Evolutionary conservation across 257 asterid species (phyloP), one percentile per base, ranked within the genome.

Genomic region (Primulina eburnea): DNA sequence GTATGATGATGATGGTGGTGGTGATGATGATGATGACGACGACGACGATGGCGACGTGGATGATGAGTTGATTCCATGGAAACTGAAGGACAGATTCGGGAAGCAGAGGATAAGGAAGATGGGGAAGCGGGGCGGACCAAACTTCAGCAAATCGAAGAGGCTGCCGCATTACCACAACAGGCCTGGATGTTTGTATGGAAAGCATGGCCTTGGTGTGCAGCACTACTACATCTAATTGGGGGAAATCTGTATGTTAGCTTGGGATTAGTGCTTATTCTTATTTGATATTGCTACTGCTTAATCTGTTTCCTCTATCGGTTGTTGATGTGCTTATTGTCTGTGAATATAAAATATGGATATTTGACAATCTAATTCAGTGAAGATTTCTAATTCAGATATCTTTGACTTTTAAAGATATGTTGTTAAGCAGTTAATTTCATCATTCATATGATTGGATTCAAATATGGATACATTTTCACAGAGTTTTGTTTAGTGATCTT

Each of bases 51-150:
- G 76, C 28, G 88, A 81, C 63, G 67, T 80, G 72, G 93, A 88
- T 34, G 96, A 92, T 72, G 94, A 92, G 60, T 72, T 92, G 91
- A 81, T 92, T 76, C 96, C 97, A 0, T 77, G 87, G 82, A 73
- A 79, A 58, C 60, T 87, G 79, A 81, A 80, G 80, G 81, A 70
- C 60, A 92, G 77, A 77, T 74, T 83, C 24, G 96, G 84, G 75
- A 85, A 74, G 71, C 88, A 90, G 86, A 82, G 97, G 85, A 85
- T 88, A 1, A 80, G 70, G 85, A 92, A 90, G 70, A 64, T 83
- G 80, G 96, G 95, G 83, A 85, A 90, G 68, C 88, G 84, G 76
- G 82, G 81, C 6, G 72, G 72, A n/a, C 81, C 89, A 0, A 88
- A 75, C 71, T 72, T 75, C 60, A 76, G 65, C 64, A 82, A 76